Base-by-base conservation (phyloP, 805 yeast species). In the Candida odintsovae region DNA sequence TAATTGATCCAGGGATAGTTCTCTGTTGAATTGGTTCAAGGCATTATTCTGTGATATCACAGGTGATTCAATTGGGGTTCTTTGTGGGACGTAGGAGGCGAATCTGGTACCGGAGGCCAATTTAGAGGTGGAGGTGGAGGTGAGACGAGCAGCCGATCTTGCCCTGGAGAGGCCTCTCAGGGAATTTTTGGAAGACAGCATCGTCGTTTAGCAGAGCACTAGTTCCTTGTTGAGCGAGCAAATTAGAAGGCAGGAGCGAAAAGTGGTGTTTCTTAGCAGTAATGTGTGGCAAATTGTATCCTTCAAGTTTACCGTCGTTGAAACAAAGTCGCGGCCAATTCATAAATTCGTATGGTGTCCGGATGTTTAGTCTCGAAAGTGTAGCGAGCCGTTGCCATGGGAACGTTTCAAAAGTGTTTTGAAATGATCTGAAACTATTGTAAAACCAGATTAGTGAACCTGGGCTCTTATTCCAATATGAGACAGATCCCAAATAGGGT, bases 1-100 rank as follows among this genome's bases (percentile, higher is more conserved):
- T 0, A 58, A 39, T 5, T 53, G 52, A 4, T 48, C 42, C 56
- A 56, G 49, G 5, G 56, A 48, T 2, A 52, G 38, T 12, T 49
- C 49, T 12, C 37, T 46, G 29, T 47, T 44, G 21, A 44, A n/a
- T 6, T 40, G 29, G 4, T 26, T 33, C 16, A 33, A 10, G 4
- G 3, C 12, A 16, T n/a, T 33, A 20, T n/a, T 16, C 6, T 33
- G 18, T 16, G 36, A 33, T 33, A 33, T 33, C 36, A 18, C 36
- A 16, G 20, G 36, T n/a, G 36, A 16, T 11, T 16, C 36, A 16
- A n/a, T 16, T 16, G 36, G 20, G 15, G 36, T 9, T 33, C 36
- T 33, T n/a, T 16, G 12, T n/a, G 47, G 44, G 12, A 43, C 38
- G 18, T 42, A 47, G 2, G 52, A 47, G 21, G 50, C 50, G 18